A percentile compares a stretch with the other conserved stretches of the same genome.
phyloP scores from a whole-genome alignment of 805 yeast genomes.

The Metschnikowia peoriensis region DNA sequence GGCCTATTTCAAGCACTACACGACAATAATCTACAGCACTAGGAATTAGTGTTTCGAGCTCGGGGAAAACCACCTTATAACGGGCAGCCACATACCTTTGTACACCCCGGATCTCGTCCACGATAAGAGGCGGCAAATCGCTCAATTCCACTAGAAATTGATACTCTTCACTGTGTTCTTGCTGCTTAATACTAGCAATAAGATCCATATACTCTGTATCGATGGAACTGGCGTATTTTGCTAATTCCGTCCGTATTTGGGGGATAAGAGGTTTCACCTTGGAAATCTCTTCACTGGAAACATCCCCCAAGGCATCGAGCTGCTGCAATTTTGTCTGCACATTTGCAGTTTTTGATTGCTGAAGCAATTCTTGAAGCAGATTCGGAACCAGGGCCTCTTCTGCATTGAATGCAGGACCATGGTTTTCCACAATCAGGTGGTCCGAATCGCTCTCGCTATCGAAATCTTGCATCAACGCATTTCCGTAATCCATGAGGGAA shows the following conservation, averaged over 20 bases:
- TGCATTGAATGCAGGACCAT: background rate
- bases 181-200: conserved; percentile 27
- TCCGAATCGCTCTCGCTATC: conserved; percentile 34
- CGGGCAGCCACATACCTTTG: conserved; percentile 49
- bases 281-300: conserved; percentile 23
- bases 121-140: conserved; percentile 51
- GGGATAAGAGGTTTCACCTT: conserved; percentile 25
- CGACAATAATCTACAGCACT: conserved; percentile 62
- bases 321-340: conserved; percentile 18
- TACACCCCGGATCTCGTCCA: conserved; percentile 50
- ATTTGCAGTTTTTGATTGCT: conserved; percentile 11
- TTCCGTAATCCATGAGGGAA: conserved; percentile 32
- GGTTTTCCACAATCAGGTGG: conserved; percentile 4
- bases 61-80: conserved; percentile 67
- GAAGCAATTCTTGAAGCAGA: conserved; percentile 16
- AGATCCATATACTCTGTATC: conserved; percentile 32
- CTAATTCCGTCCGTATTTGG: conserved; percentile 21
- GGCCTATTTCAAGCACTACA: conserved; percentile 51
- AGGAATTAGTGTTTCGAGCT: conserved; percentile 60
- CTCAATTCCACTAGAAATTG: conserved; percentile 54
- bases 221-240: conserved; percentile 21
- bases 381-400: conserved; percentile 5
- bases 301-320: conserved; percentile 21
- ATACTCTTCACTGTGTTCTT: conserved; percentile 38
- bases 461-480: conserved; percentile 42